These are phyloP conservation scores for Emericellopsis terricola DNA, from an alignment of 495 filamentous ascomycete genomes.

Conservation along the genomic window DNA sequence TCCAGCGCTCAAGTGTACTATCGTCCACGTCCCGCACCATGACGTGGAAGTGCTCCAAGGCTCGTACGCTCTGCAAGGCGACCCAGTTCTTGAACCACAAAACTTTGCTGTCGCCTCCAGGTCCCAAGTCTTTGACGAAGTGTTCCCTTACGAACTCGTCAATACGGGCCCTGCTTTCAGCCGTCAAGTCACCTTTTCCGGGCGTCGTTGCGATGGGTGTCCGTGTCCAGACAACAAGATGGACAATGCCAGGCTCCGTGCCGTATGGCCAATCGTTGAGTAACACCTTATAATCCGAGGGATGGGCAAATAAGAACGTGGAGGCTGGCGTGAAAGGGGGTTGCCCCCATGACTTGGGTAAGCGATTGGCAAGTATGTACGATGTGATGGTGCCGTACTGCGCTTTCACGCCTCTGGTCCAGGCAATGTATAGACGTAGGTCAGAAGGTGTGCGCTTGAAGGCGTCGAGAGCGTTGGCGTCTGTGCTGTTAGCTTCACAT, in stretches of 20 bases:
- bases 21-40: slow-evolving; percentile 44
- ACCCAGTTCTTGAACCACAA: slow-evolving; percentile 94
- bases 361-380: slow-evolving; percentile 53
- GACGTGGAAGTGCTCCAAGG: slow-evolving; percentile 50
- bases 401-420: slow-evolving; percentile 49
- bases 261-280: slow-evolving; percentile 91
- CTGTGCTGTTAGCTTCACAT: slow-evolving; percentile 12
- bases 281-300: slow-evolving; percentile 56
- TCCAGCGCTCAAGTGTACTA: slow-evolving; percentile 43
- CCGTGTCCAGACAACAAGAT: slow-evolving; percentile 50
- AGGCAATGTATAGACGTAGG: slow-evolving; percentile 65
- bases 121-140: slow-evolving; percentile 43
- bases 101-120: slow-evolving; percentile 36
- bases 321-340: slow-evolving; percentile 33
- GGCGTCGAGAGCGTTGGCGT: slow-evolving; percentile 49
- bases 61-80: slow-evolving; percentile 68
- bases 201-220: slow-evolving; percentile 35
- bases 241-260: slow-evolving; percentile 46
- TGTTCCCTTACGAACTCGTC: slow-evolving; percentile 45
- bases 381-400: slow-evolving; percentile 62
- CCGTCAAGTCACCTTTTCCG: slow-evolving; percentile 54
- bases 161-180: slow-evolving; percentile 41
- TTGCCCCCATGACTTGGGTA: slow-evolving; percentile 44
- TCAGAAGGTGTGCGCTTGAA: slow-evolving; percentile 74
- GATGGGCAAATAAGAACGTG: slow-evolving; percentile 45